A percentile compares a stretch with the other conserved stretches of the same genome.
Evolutionary conservation across 2,329 filamentous ascomycete genomes (phyloP).

Genomic region (Aspergillus fumigatiaffinis): DNA sequence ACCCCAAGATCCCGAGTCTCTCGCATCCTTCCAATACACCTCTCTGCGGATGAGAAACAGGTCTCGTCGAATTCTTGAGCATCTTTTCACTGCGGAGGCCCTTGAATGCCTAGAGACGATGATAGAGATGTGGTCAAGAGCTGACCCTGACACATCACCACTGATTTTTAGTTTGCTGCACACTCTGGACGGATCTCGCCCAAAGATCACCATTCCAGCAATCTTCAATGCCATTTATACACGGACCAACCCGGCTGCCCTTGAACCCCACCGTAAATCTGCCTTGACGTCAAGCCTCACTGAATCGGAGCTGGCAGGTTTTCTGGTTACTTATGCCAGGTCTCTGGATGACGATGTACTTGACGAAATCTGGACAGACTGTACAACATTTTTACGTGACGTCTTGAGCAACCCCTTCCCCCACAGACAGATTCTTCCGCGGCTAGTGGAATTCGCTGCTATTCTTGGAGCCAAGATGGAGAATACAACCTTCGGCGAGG

Average conservation of each 20-base stretch:
- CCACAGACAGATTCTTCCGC: constrained; percentile 83
- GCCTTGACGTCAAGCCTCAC: constrained; percentile 81
- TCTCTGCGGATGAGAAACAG: constrained; percentile 88
- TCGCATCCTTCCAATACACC: constrained; percentile 84
- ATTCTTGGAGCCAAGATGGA: constrained; percentile 93
- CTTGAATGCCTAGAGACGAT: constrained; percentile 91
- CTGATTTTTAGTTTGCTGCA: constrained; percentile 83
- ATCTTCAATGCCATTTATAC: constrained; percentile 97
- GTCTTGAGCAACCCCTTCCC: constrained; percentile 91
- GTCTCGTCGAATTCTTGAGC: constrained; percentile 80
- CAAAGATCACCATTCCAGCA: constrained; percentile 86
- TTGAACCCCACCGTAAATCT: constrained; percentile 78
- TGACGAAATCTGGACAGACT: constrained; percentile 97
- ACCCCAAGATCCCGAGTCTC: constrained; percentile 61
- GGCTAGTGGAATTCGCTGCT: constrained; percentile 80
- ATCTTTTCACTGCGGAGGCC: constrained; percentile 86
- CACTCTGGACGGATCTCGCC: constrained; percentile 83
- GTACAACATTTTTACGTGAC: constrained; percentile 83
- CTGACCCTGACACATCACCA: constrained; percentile 49
- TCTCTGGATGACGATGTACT: constrained; percentile 95
- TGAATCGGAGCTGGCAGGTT: constrained; percentile 79
- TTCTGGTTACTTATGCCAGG: constrained; percentile 83
- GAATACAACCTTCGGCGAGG: constrained; percentile 95
- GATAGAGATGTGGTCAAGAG: constrained; percentile 73
- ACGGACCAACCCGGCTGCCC: constrained; percentile 75